Conservation (phyloP, 345 rosid species). For the Syzygium grande region DNA sequence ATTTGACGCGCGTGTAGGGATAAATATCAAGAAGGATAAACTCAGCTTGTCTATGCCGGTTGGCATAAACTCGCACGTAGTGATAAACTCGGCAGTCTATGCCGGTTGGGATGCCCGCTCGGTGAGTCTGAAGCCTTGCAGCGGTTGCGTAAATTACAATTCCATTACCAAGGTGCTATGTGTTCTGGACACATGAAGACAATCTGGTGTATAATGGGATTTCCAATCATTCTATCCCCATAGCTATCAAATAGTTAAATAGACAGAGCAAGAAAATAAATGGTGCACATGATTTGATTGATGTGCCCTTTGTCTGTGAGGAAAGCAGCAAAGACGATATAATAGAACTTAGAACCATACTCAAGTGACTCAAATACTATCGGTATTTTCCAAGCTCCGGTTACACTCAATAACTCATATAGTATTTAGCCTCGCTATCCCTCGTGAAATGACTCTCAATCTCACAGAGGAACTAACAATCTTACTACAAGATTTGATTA, state of each 20-base stretch:
- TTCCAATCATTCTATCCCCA: background rate
- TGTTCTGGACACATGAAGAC: background rate
- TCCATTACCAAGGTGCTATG: conserved; percentile 1
- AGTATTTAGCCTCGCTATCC: too few species aligned
- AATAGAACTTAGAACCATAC: too few species aligned
- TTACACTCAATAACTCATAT: too few species aligned
- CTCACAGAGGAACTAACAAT: too few species aligned
- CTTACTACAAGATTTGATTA: too few species aligned
- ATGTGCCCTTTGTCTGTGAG: too few species aligned
- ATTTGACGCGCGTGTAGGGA: conserved; percentile 18
- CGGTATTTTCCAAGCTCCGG: too few species aligned
- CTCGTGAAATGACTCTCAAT: too few species aligned
- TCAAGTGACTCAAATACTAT: too few species aligned
- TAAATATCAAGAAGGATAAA: conserved; percentile 1
- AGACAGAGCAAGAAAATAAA: background rate
- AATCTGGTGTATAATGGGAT: background rate
- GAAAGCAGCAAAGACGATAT: too few species aligned
- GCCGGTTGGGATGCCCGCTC: conserved; percentile 2
- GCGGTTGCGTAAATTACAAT: conserved; percentile 1
- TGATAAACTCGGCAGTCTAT: background rate
- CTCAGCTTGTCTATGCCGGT: background rate
- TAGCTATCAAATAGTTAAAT: background rate
- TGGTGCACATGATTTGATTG: too few species aligned
- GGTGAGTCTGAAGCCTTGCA: background rate
- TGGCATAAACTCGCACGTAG: background rate